Base-by-base conservation (phyloP, 2,329 filamentous ascomycete species). In the Curvularia spicifera region DNA sequence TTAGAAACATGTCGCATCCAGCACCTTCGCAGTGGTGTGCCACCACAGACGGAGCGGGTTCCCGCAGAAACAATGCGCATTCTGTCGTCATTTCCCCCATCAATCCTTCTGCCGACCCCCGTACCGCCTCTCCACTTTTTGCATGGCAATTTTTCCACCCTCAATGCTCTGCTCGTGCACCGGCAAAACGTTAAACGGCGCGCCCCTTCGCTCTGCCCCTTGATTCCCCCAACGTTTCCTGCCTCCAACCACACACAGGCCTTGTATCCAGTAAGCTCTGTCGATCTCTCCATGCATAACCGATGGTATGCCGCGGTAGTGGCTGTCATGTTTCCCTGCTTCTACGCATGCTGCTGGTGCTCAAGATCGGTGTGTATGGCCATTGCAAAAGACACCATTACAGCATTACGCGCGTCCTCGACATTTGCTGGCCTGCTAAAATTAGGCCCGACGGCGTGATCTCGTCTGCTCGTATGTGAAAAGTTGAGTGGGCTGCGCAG, bases 351-450 rank as follows among this genome's bases (percentile, higher is more conserved):
- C 20, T 26, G 26, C n/a, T 22, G 39, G n/a, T 44, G 52, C 51
- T 50, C 3, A 4, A 18, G 13, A 37, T 6, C n/a, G n/a, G 35
- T 37, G 35, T 37, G 35, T 35, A n/a, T 7, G 35, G 15, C 35
- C 35, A 37, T 9, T n/a, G n/a, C 15, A n/a, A 18, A 35, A 35
- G 33, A 5, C 40, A 13, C 40, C 22, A 43, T 26, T 26, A 2
- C 48, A 53, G 50, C 57, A 53, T 61, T 62, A 65, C 63, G 63
- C 56, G 60, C 56, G 60, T 65, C 57, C 63, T 63, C 60, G 56
- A 48, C 52, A 57, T 24, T 12, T 29, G 51, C 54, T 54, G 43
- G 51, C 57, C 56, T 48, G 49, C 57, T 60, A 59, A 60, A 59
- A 55, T 58, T 65, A 63, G 51, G 46, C 37, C 45, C 37, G 48